Evolutionary conservation across 768 basidiomycete species (phyloP), one percentile per base, ranked within the genome.

Genomic region (Melanogaster broomeanus): DNA sequence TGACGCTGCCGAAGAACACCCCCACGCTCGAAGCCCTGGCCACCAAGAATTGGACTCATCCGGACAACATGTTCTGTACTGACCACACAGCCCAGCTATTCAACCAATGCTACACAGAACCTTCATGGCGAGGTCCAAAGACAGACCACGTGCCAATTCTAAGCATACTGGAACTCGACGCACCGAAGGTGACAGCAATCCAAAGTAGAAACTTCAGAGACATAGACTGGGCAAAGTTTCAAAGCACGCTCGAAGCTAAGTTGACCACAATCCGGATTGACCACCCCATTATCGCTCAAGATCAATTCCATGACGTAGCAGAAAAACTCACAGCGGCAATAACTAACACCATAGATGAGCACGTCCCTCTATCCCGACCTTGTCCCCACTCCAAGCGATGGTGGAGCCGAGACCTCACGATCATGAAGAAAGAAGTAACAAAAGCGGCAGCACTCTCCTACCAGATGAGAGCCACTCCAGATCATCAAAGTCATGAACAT

Each of bases 341-440:
- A 0, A 28, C 52, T 16, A 43, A 51, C 0, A 57, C 52, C 2
- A 59, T 61, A 15, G 37, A 60, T 6, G 19, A 33, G 1, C 27
- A 13, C 1, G 53, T 61, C 1, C 53, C 57, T 0, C 28, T 9
- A 6, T 15, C 54, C 2, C 45, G 55, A 25, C 59, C 58, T 1
- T 48, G 34, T 30, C 61, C 61, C 0, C 49, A 49, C 31, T 42
- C 55, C 4, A n/a, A 65, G 61, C 19, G 57, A 0, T 67, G 64
- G 64, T 67, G 58, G 58, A 60, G 18, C 1, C 6, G 37, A 0
- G 56, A 64, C 3, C 50, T 67, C 16, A 45, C 31, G 16, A 47
- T 24, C 3, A 4, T 34, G 4, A 0, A 25, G 0, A 33, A n/a
- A 0, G 48, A 49, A 0, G 19, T 48, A 0, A 39, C 24, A 9